phyloP scores from a whole-genome alignment of 129 eudicot genomes.

The Helichrysum umbraculigerum region DNA sequence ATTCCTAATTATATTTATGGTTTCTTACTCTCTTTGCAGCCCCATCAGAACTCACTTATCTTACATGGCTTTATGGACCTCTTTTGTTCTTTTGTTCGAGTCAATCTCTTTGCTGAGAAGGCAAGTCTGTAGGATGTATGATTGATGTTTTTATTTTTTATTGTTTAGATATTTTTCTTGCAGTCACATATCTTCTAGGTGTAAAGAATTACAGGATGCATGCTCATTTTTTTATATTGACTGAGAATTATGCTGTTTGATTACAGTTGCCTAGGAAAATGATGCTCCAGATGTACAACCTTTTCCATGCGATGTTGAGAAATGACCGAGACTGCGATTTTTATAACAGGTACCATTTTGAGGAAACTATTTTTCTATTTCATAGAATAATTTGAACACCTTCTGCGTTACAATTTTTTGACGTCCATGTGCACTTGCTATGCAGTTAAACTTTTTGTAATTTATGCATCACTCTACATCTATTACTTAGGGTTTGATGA shows the following conservation, averaged over 20 bases:
- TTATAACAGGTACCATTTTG: slow-evolving; percentile 65
- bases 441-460: slow-evolving; percentile 4
- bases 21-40: slow-evolving; percentile 62
- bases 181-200: slow-evolving; percentile 32
- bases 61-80: slow-evolving; percentile 97
- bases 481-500: slow-evolving; percentile 6
- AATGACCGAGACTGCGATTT: slow-evolving; percentile 94
- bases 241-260: slow-evolving; percentile 29
- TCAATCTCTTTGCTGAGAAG: slow-evolving; percentile 96
- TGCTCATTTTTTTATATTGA: background rate
- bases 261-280: slow-evolving; percentile 90
- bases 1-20: slow-evolving; percentile 27
- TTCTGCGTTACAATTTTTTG: background rate
- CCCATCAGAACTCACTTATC: slow-evolving; percentile 96
- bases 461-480: slow-evolving; percentile 11
- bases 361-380: background rate
- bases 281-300: slow-evolving; percentile 92
- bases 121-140: slow-evolving; percentile 42
- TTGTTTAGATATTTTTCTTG: slow-evolving; percentile 13
- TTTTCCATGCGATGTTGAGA: slow-evolving; percentile 75
- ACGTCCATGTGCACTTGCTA: slow-evolving; percentile 12
- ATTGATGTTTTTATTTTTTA: slow-evolving; percentile 18
- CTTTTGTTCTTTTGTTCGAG: slow-evolving; percentile 94
- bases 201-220: slow-evolving; percentile 19
- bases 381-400: slow-evolving; percentile 11